Percentiles rank a stretch among this genome's conserved stretches.
These are phyloP conservation scores for Cylindrotheca closterium DNA, from an alignment of 108 stramenopile species.

Conservation along the genomic window DNA sequence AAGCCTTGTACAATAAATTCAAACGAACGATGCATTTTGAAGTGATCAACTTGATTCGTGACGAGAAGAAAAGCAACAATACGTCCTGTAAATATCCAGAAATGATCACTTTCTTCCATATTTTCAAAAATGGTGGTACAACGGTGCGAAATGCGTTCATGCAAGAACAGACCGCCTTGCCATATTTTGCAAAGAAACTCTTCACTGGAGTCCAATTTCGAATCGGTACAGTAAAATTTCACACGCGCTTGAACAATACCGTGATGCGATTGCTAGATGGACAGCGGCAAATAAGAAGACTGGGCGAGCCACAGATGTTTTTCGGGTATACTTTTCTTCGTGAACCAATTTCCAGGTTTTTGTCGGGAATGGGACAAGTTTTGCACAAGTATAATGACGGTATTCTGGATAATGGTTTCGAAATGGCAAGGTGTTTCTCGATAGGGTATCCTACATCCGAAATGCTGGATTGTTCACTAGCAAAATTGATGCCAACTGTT, in stretches of 20 bases:
- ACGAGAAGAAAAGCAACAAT: neutral
- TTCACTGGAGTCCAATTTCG: neutral
- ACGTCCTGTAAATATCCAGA: neutral
- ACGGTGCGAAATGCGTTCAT: neutral
- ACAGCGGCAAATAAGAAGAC: neutral
- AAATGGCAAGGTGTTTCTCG: neutral
- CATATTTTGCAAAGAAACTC: neutral
- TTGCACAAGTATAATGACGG: neutral
- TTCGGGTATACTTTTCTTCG: neutral
- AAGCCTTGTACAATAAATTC: neutral
- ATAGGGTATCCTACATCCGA: neutral
- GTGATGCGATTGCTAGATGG: neutral
- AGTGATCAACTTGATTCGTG: neutral
- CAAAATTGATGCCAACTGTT: neutral
- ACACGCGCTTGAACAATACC: neutral
- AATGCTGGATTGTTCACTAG: neutral
- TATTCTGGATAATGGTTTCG: neutral
- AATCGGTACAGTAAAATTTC: neutral
- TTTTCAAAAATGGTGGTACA: neutral
- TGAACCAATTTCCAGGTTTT: neutral
- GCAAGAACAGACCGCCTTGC: neutral
- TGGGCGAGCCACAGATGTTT: neutral
- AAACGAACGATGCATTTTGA: neutral
- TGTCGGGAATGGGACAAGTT: neutral
- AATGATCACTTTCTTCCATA: neutral